These are phyloP conservation scores for Morella rubra DNA, from an alignment of 306 rosid genomes.

Conservation along the genomic window DNA sequence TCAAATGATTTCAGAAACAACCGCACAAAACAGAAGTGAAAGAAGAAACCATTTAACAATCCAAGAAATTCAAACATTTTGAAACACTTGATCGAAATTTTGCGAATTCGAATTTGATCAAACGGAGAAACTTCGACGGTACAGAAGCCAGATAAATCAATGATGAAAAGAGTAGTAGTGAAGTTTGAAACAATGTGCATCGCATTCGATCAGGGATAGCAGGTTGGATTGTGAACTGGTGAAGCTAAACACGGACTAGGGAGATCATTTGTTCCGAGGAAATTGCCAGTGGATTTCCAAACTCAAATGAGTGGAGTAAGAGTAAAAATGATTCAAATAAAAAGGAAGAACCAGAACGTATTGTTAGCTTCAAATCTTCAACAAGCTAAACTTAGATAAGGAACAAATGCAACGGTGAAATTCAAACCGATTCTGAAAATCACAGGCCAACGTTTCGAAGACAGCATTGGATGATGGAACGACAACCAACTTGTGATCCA, in stretches of 20 bases:
- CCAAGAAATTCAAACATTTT: not conserved
- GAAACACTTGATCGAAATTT: not conserved
- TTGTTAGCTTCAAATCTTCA: not conserved
- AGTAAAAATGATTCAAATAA: not conserved
- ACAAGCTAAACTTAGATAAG: not conserved
- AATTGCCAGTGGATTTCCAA: not conserved
- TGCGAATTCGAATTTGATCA: not conserved
- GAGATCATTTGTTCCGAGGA: not conserved
- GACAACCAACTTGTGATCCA: not conserved
- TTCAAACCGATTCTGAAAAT: not conserved
- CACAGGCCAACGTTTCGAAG: not conserved
- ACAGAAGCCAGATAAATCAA: not conserved
- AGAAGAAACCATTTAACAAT: not conserved
- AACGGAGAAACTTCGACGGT: not conserved
- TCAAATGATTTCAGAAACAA: not conserved
- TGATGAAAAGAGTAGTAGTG: not conserved
- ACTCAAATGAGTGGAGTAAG: not conserved
- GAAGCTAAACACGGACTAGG: not conserved
- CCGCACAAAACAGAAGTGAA: not conserved
- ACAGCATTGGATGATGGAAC: not conserved
- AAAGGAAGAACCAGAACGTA: not conserved
- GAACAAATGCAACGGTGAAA: not conserved
- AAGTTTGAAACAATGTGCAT: not conserved
- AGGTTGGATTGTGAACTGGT: not conserved
- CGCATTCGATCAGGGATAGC: not conserved